Evolutionary conservation across 768 basidiomycete genomes (phyloP).

Genomic region (Collybiopsis luxurians): DNA sequence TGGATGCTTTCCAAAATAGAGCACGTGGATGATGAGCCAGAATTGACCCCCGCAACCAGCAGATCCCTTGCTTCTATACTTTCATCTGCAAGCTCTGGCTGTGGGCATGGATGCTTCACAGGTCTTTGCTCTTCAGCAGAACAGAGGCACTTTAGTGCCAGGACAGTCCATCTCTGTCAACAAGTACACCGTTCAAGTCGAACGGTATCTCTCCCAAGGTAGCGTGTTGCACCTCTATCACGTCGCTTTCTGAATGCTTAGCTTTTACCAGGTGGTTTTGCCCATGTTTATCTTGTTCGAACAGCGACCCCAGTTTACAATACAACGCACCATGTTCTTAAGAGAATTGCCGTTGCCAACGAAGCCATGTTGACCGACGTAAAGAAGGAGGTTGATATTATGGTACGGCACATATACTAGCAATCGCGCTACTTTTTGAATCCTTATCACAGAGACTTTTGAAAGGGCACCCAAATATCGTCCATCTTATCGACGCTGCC

Average conservation of each 20-base stretch:
- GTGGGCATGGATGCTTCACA: constrained; percentile 49
- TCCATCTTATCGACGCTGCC: constrained; percentile 93
- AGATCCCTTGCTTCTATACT: not conserved
- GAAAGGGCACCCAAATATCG: constrained; percentile 92
- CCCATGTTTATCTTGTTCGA: constrained; percentile 94
- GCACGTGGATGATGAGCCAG: not conserved
- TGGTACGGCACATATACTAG: constrained; percentile 56
- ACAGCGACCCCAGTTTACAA: constrained; percentile 85
- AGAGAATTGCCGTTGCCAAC: constrained; percentile 90
- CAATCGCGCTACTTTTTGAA: constrained; percentile 19
- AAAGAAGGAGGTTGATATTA: constrained; percentile 97
- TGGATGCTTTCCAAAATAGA: too few species aligned
- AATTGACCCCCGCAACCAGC: not conserved
- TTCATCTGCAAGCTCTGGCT: not conserved
- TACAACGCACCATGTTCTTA: constrained; percentile 94
- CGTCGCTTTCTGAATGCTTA: constrained; percentile 9
- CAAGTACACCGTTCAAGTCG: constrained; percentile 87
- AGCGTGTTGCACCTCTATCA: constrained; percentile 19
- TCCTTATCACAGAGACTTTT: constrained; percentile 66
- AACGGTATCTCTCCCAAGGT: constrained; percentile 96
- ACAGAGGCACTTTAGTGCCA: constrained; percentile 69
- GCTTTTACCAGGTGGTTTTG: constrained; percentile 78
- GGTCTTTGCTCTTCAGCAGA: constrained; percentile 42
- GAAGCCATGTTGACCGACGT: constrained; percentile 91
- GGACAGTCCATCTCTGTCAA: constrained; percentile 91